Evolutionary conservation across 257 asterid species (phyloP).

Genomic region (Eucommia ulmoides): DNA sequence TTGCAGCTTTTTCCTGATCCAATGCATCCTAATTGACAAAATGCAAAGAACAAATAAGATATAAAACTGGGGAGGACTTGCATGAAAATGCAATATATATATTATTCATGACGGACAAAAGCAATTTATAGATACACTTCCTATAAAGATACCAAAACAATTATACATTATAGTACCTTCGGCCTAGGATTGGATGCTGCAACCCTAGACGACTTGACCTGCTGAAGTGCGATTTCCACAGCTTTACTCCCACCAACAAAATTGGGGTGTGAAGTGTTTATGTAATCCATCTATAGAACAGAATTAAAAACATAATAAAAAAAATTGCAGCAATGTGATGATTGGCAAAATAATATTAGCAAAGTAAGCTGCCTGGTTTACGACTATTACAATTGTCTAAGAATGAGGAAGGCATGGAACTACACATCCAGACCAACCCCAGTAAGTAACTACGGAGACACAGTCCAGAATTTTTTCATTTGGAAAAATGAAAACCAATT

Average conservation of each 20-base stretch:
- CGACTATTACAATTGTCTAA: too few species aligned
- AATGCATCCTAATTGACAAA: conserved; percentile 35
- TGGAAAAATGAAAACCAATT: too few species aligned
- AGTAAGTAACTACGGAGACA: too few species aligned
- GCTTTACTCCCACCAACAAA: conserved; percentile 92
- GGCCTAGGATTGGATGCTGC: conserved; percentile 34
- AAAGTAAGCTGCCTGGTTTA: background rate
- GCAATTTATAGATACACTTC: too few species aligned
- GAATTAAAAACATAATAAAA: background rate
- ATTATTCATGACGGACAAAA: too few species aligned
- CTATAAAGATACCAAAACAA: too few species aligned
- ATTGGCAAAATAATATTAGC: background rate
- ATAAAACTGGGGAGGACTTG: too few species aligned
- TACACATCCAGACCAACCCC: too few species aligned
- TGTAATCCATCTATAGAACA: conserved; percentile 66
- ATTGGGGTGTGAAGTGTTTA: conserved; percentile 86
- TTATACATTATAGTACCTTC: conserved; percentile 31
- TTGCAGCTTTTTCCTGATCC: conserved; percentile 51
- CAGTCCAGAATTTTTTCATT: too few species aligned
- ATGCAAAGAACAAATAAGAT: background rate
- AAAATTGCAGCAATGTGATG: background rate
- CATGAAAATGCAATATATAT: too few species aligned
- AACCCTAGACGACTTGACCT: conserved; percentile 40
- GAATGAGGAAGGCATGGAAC: too few species aligned
- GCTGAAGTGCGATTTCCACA: conserved; percentile 57